Evolutionary conservation across 2,329 filamentous ascomycete species (phyloP).

Genomic region (Bimuria novae-zelandiae): DNA sequence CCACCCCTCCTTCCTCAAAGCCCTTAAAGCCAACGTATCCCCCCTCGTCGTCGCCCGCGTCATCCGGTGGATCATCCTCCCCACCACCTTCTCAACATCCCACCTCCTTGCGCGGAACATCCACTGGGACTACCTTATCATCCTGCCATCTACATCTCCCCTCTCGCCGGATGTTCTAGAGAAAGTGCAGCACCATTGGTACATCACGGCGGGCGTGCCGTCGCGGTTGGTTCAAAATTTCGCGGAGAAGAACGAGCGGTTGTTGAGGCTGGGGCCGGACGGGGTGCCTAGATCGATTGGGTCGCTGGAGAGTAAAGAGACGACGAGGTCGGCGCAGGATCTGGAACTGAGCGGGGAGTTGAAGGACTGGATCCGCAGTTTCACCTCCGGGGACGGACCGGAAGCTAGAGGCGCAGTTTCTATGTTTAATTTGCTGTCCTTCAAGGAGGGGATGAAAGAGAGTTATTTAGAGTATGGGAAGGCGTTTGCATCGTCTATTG

Average conservation of each 20-base stretch:
- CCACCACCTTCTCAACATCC: slow-evolving; percentile 48
- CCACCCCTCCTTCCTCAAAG: slow-evolving; percentile 47
- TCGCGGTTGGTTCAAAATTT: slow-evolving; percentile 48
- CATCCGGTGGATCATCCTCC: slow-evolving; percentile 57
- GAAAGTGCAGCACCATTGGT: no score
- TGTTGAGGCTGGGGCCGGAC: slow-evolving; percentile 45
- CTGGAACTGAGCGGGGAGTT: slow-evolving; percentile 61
- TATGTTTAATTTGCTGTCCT: slow-evolving; percentile 68
- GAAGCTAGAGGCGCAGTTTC: slow-evolving; percentile 55
- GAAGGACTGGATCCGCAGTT: slow-evolving; percentile 54
- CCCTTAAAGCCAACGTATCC: slow-evolving; percentile 41
- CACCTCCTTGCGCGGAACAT: slow-evolving; percentile 48
- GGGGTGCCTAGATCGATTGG: slow-evolving; percentile 46
- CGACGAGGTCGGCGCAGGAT: slow-evolving; percentile 49
- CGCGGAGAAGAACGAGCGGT: slow-evolving; percentile 39
- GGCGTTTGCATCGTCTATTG: slow-evolving; percentile 57
- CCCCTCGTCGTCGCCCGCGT: slow-evolving; percentile 52
- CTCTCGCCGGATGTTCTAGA: slow-evolving; percentile 38
- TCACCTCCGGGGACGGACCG: slow-evolving; percentile 21
- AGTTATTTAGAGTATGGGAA: slow-evolving; percentile 63
- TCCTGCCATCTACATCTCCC: slow-evolving; percentile 39
- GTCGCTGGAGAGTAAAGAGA: slow-evolving; percentile 34
- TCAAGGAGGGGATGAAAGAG: slow-evolving; percentile 56
- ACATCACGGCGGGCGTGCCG: slow-evolving; percentile 51
- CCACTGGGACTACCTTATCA: slow-evolving; percentile 56